Evolutionary conservation across 345 rosid genomes (phyloP), one percentile per base, ranked within the genome.

Genomic region (Cardiospermum halicacabum): DNA sequence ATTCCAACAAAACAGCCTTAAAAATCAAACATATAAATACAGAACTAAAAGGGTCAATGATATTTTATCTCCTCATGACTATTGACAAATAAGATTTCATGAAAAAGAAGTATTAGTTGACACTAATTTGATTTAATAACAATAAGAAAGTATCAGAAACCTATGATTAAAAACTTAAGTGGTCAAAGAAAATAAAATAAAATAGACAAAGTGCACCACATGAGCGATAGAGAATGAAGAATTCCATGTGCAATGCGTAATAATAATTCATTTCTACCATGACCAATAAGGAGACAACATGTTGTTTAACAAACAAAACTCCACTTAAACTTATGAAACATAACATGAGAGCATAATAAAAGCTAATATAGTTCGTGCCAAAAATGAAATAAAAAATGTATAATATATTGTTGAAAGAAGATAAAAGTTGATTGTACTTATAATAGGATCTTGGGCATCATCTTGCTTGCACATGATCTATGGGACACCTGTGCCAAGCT

Each of bases 381-480:
- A 64, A 34, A 56, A n/a, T n/a, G n/a, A n/a, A n/a, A 71, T 74
- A 53, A 42, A 78, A 56, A 42, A 8, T 56, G 2, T 8, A 62
- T 48, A 65, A 67, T 16, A n/a, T 22, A 56, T 26, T 11, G 30
- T 56, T 13, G 60, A 42, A 58, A 55, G 34, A 19, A 9, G 49
- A 53, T 68, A 42, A 72, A 53, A 37, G 60, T 48, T 9, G 43
- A 56, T 13, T 31, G 65, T 24, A 71, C 91, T 78, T 80, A 89
- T 97, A 76, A 91, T 64, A 74, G 97, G 94, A 78, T 95, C 97
- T 0, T 96, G 97, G 32, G 94, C 97, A 75, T 91, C 99, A 80
- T 95, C 99, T 84, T 95, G 97, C 82, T 95, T 95, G 91, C 99
- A 95, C 99, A 95, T 95, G 81, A 95, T 83, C 99, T 97, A 95